Evolutionary conservation across 768 basidiomycete species (phyloP).

Genomic region (Hydnum rufescens): DNA sequence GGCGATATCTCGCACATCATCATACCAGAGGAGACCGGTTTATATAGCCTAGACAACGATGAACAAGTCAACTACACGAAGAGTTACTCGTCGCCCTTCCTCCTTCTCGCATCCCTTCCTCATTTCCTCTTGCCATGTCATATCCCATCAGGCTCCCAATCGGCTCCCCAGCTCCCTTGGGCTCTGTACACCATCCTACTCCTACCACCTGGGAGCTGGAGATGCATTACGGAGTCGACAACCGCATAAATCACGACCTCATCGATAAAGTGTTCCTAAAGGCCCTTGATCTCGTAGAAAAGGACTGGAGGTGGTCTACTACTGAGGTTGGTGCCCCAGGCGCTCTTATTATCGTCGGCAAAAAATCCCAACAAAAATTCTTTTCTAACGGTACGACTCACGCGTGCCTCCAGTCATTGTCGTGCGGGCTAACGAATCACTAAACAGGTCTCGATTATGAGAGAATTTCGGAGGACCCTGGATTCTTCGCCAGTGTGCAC

Average conservation of each 20-base stretch:
- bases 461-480: neutral
- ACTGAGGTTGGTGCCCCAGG: slow-evolving; percentile 34
- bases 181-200: slow-evolving; percentile 1
- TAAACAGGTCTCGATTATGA: slow-evolving; percentile 26
- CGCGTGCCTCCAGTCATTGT: slow-evolving; percentile 12
- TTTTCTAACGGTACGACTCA: slow-evolving; percentile 32
- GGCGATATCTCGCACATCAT: no score
- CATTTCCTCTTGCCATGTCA: no score
- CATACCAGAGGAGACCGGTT: no score
- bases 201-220: slow-evolving; percentile 49
- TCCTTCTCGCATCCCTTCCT: no score
- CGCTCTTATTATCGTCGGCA: slow-evolving; percentile 59
- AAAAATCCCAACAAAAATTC: slow-evolving; percentile 62
- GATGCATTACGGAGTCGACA: slow-evolving; percentile 60
- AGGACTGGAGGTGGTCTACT: slow-evolving; percentile 33
- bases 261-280: slow-evolving; percentile 44
- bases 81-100: no score
- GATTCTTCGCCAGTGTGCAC: slow-evolving; percentile 18
- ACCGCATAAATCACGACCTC: slow-evolving; percentile 38
- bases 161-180: neutral
- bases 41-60: no score
- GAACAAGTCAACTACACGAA: no score
- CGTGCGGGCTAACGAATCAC: neutral
- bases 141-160: neutral
- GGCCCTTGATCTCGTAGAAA: slow-evolving; percentile 52